Evolutionary conservation across 305 asterid species (phyloP), one percentile per base, ranked within the genome.

Genomic region (Solanum aculeatissimum): DNA sequence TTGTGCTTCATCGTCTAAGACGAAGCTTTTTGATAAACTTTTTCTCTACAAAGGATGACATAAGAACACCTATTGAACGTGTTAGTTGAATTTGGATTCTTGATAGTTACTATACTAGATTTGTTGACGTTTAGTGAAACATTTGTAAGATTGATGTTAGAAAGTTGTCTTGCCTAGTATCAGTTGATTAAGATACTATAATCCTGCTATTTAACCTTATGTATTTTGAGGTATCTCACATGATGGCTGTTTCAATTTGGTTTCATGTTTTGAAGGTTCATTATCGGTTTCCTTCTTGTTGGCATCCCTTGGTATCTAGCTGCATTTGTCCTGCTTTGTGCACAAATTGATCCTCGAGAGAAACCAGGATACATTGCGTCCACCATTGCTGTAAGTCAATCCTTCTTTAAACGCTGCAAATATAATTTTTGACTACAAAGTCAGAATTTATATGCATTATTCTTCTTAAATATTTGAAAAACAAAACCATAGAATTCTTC

Each of bases 241-340:
- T 72, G 14, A 72, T 45, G 58, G 45, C 12, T 23, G 14, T 43
- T 72, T 13, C 9, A 13, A 40, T 42, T 60, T 60, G 68, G 68
- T 60, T 16, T 81, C 29, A 87, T 71, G 21, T 81, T 74, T 71
- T 90, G 90, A 86, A 93, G 97, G 90, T 93, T 93, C 90, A 92
- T 93, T 19, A 84, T 87, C 63, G 97, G 97, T 15, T 93, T 93
- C 87, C 89, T 93, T 89, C 72, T 90, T 63, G 95, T 87, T 87
- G 94, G 85, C 32, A 88, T 93, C 78, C 97, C 97, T 32, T 93
- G 97, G 97, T 93, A 91, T 47, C 32, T 91, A 68, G 97, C 72
- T 54, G 95, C 88, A 6, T 57, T 93, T 75, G 69, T 93, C 86
- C 87, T 93, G 42, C 3, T 89, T 66, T 93, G 92, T 83, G 90